These are phyloP conservation scores for Blastocystis hominis DNA, from an alignment of 352 stramenopile genomes.

Conservation along the genomic window DNA sequence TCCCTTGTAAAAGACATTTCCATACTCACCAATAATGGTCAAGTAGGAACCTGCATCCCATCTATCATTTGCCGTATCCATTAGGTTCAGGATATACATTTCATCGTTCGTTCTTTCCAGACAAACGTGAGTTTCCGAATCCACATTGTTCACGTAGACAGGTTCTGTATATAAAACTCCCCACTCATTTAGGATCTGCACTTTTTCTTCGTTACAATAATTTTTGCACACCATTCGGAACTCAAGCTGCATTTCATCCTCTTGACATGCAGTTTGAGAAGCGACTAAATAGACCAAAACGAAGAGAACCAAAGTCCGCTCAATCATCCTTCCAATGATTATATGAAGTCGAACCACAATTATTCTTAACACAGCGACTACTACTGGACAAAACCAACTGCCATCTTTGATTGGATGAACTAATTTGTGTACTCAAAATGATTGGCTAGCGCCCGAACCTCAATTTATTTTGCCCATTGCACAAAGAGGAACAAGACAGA, in stretches of 20 bases:
- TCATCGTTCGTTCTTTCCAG: background rate
- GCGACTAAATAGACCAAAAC: too few relatives aligned
- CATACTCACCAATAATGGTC: background rate
- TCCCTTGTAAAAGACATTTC: constrained; percentile 33
- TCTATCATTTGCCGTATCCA: background rate
- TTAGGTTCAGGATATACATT: background rate
- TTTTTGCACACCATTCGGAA: background rate
- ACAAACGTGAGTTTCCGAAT: background rate
- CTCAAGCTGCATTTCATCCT: background rate
- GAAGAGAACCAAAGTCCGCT: too few relatives aligned
- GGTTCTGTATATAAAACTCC: background rate
- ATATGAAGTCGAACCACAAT: too few relatives aligned
- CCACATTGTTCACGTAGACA: background rate
- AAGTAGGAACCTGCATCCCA: background rate
- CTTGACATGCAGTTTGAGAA: background rate
- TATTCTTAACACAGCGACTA: too few relatives aligned
- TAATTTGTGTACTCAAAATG: too few relatives aligned
- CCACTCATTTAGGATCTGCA: background rate
- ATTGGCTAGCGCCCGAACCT: too few relatives aligned
- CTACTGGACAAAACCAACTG: too few relatives aligned
- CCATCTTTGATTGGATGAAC: too few relatives aligned
- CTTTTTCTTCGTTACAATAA: background rate
- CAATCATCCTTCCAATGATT: too few relatives aligned
- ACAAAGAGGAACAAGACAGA: too few relatives aligned
- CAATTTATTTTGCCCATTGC: too few relatives aligned